Evolutionary conservation across 192 early-diverging fungal species (phyloP).

Genomic region (Backusella sp.): DNA sequence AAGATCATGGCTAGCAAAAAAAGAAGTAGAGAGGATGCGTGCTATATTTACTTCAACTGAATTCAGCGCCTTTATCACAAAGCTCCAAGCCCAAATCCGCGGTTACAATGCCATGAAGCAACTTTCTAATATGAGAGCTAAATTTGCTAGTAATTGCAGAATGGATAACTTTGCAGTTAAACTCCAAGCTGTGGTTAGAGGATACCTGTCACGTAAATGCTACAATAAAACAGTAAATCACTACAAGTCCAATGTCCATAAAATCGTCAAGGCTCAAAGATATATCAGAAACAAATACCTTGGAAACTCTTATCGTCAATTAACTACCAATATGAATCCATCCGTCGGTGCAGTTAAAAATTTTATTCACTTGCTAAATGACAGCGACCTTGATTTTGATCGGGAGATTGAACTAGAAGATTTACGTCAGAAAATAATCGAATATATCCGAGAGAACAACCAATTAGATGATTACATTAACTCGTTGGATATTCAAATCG

Average conservation of each 20-base stretch:
- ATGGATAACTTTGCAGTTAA: slow-evolving; percentile 47
- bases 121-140: neutral
- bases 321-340: slow-evolving; percentile 65
- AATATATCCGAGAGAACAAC: slow-evolving; percentile 88
- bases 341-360: slow-evolving; percentile 81
- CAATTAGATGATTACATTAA: slow-evolving; percentile 75
- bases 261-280: slow-evolving; percentile 66
- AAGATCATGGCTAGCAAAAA: slow-evolving; percentile 4
- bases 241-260: slow-evolving; percentile 54
- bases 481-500: slow-evolving; percentile 94
- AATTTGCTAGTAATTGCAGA: neutral
- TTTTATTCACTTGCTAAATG: slow-evolving; percentile 87
- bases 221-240: slow-evolving; percentile 50
- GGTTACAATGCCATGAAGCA: neutral
- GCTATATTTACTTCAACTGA: neutral
- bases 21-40: slow-evolving; percentile 15
- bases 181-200: neutral
- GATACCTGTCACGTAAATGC: neutral
- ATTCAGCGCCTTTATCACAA: neutral
- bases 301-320: slow-evolving; percentile 16
- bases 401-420: slow-evolving; percentile 83
- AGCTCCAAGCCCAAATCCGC: neutral
- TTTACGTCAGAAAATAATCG: slow-evolving; percentile 82
- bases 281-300: slow-evolving; percentile 21
- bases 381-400: slow-evolving; percentile 91